A percentile compares a stretch with the other conserved stretches of the same genome.
Evolutionary conservation across 148 eudicot species (phyloP).

Genomic region (Pouteria glomerata): DNA sequence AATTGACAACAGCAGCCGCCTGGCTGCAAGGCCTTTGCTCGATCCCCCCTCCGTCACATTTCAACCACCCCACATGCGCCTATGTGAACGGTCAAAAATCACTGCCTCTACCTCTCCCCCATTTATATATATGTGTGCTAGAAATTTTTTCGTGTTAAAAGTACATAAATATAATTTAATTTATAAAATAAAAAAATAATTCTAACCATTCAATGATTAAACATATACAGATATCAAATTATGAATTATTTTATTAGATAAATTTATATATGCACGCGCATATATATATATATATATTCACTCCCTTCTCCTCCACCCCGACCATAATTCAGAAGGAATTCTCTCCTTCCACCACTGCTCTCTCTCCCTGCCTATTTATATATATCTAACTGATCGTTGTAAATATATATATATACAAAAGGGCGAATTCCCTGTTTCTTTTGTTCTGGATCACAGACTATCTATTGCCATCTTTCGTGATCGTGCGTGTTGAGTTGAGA

Average conservation of each 20-base stretch:
- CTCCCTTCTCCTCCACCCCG: background rate
- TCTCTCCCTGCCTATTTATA: background rate
- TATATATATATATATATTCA: background rate
- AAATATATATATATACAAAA: too few species aligned
- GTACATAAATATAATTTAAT: too few species aligned
- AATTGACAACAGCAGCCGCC: background rate
- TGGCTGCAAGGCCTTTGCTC: too few species aligned
- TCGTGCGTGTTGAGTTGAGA: background rate
- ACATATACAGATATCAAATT: too few species aligned
- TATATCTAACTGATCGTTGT: background rate
- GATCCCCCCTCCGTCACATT: background rate
- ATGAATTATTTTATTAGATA: too few species aligned
- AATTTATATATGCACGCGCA: background rate
- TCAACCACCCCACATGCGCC: background rate
- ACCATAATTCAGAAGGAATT: background rate
- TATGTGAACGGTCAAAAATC: constrained; percentile 14
- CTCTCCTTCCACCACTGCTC: background rate
- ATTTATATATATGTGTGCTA: too few species aligned
- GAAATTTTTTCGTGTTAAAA: too few species aligned
- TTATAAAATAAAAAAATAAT: too few species aligned
- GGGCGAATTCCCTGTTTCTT: background rate
- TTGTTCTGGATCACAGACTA: too few species aligned
- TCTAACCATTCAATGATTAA: too few species aligned
- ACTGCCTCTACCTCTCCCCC: background rate
- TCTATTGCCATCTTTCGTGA: too few species aligned